Evolutionary conservation across 768 basidiomycete genomes (phyloP).

Genomic region (Cystoderma amianthinum): DNA sequence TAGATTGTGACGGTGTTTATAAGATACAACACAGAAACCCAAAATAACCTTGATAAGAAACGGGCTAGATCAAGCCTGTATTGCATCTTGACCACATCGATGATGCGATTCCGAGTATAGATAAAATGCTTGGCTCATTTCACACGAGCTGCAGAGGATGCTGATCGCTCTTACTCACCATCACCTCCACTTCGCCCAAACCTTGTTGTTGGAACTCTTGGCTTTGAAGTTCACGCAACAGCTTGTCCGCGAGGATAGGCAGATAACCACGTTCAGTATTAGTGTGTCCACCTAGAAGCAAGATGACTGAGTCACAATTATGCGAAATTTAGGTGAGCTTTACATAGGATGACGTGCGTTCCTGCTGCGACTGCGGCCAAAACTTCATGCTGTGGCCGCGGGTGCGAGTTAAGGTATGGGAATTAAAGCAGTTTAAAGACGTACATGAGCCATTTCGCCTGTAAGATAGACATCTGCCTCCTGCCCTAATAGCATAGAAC

Average conservation of each 20-base stretch:
- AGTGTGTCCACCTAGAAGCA: constrained; percentile 70
- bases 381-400: constrained; percentile 69
- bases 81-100: too few relatives aligned
- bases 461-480: constrained; percentile 87
- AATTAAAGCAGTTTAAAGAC: constrained; percentile 16
- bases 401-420: constrained; percentile 2
- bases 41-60: too few relatives aligned
- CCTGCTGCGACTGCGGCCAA: constrained; percentile 74
- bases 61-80: too few relatives aligned
- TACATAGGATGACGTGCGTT: constrained; percentile 79
- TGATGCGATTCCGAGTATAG: not conserved
- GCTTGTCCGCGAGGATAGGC: constrained; percentile 58
- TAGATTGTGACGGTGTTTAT: too few relatives aligned
- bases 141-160: constrained; percentile 73
- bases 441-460: constrained; percentile 87
- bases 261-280: constrained; percentile 96
- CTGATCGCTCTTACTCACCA: constrained; percentile 64
- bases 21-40: too few relatives aligned
- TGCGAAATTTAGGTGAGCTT: constrained; percentile 26
- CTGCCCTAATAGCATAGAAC: constrained; percentile 62
- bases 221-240: constrained; percentile 43
- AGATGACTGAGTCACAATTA: constrained; percentile 13
- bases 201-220: constrained; percentile 21
- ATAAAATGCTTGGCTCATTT: constrained; percentile 5
- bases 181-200: constrained; percentile 45